phyloP scores from a whole-genome alignment of 2,329 filamentous ascomycete species.

The Colletotrichum magnum region DNA sequence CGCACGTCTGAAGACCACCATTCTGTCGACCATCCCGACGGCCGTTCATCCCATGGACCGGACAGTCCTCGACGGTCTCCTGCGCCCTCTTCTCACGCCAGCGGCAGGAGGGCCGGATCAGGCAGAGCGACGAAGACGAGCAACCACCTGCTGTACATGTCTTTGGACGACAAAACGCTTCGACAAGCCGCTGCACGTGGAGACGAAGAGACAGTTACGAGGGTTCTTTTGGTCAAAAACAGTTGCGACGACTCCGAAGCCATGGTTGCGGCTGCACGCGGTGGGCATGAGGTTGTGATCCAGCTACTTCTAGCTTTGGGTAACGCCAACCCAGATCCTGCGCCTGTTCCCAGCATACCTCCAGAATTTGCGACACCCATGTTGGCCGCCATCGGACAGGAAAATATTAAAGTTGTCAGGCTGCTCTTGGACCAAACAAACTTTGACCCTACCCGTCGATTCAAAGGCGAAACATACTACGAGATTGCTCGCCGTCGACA shows the following conservation, averaged over 20 bases:
- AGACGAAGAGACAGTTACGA: constrained; percentile 73
- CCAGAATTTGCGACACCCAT: constrained; percentile 90
- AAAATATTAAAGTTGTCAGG: constrained; percentile 87
- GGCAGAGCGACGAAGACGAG: constrained; percentile 75
- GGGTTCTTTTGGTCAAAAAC: constrained; percentile 73
- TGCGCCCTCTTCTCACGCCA: constrained; percentile 54
- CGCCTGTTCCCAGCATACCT: constrained; percentile 71
- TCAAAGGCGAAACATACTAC: constrained; percentile 84
- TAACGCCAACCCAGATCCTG: constrained; percentile 76
- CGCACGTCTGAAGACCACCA: constrained; percentile 72
- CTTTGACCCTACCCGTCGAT: constrained; percentile 87
- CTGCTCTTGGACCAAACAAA: constrained; percentile 81
- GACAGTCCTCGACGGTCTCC: constrained; percentile 73
- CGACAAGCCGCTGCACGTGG: constrained; percentile 72
- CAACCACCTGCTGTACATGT: constrained; percentile 75
- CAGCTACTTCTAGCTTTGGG: constrained; percentile 82
- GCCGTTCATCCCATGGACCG: constrained; percentile 67
- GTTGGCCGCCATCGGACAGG: constrained; percentile 91
- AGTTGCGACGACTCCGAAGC: constrained; percentile 83
- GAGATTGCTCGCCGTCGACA: constrained; percentile 87
- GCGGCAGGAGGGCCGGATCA: constrained; percentile 66
- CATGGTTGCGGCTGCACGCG: constrained; percentile 91
- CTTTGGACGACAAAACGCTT: constrained; percentile 73
- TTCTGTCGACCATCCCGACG: constrained; percentile 61
- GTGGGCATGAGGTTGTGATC: constrained; percentile 90